Percentiles rank a stretch among this genome's conserved stretches.
phyloP scores from a whole-genome alignment of 169 alveolate genomes.

The Babesia ovata region DNA sequence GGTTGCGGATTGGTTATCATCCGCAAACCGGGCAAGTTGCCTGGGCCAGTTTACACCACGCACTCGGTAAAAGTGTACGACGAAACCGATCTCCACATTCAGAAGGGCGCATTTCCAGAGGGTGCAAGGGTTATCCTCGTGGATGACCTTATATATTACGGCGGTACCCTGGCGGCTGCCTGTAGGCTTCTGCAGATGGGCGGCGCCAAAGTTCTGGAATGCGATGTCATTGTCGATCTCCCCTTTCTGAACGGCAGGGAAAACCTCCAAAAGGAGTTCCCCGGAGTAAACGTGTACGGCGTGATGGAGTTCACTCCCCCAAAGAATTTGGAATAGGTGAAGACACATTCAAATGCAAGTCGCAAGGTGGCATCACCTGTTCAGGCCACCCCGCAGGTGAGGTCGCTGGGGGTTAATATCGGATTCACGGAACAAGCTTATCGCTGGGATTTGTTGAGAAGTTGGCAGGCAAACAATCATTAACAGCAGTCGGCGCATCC shows the following conservation, averaged over 20 bases:
- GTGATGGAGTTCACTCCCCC: not conserved
- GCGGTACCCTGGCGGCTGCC: slow-evolving; percentile 4
- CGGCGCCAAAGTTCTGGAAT: not conserved
- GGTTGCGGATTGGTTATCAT: not conserved
- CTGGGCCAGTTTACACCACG: slow-evolving; percentile 1
- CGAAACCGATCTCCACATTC: not conserved
- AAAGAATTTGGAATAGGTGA: not conserved
- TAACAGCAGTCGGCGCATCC: no score
- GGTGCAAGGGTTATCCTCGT: slow-evolving; percentile 11
- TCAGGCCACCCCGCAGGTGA: no score
- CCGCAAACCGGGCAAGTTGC: slow-evolving; percentile 6
- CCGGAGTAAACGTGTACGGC: not conserved
- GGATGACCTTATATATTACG: slow-evolving; percentile 1
- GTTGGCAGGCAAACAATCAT: no score
- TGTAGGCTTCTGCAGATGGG: not conserved
- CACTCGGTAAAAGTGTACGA: not conserved
- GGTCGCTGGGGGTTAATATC: no score
- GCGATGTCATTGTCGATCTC: not conserved
- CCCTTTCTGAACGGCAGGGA: slow-evolving; percentile 1
- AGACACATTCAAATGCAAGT: no score
- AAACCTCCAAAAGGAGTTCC: not conserved
- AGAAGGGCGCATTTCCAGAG: not conserved
- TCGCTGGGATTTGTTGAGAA: no score
- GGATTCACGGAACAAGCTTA: no score
- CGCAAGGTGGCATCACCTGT: no score